Evolutionary conservation across 2,329 filamentous ascomycete species (phyloP), one percentile per base, ranked within the genome.

Genomic region (Arthroderma sp.): DNA sequence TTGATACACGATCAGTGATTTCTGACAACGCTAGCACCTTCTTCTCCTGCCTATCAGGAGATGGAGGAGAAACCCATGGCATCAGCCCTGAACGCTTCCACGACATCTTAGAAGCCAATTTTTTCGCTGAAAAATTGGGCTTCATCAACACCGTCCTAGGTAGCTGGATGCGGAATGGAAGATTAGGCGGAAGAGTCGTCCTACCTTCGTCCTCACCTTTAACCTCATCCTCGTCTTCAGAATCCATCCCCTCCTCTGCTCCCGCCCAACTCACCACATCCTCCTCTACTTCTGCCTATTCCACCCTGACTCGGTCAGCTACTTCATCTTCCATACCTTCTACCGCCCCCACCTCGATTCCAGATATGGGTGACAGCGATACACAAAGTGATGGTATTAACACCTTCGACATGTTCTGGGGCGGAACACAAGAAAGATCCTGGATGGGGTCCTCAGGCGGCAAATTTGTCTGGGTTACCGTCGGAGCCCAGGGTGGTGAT

Each of bases 401-500:
- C 15, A 22, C 47, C 15, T 30, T 37, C 3, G 61, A 62, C 40
- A 58, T 63, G 42, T 64, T 58, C 52, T 71, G 60, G 63, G 60
- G 61, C 53, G 69, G 64, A 36, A 57, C 55, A 33, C 66, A 62
- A 53, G 66, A 61, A 54, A 66, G 54, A 33, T 61, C 52, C 39
- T 62, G 56, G 41, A 52, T 52, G 48, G 62, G 64, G 66, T 63
- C 36, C 65, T 54, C 4, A 53, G 60, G 57, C 61, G 69, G 57
- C 3, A 72, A 72, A 53, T 67, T 72, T 38, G 68, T 68, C 45
- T 75, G 73, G 68, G 68, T 70, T 27, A 70, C 67, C 0, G 67
- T 71, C 10, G 68, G 68, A 5, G 64, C 67, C 15, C 65, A 63
- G 22, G 67, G 67, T 44, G 68, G 68, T 27, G 68, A 71, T 56